phyloP scores from a whole-genome alignment of 139 green algal species.

The Chlamydomonas sp. region DNA sequence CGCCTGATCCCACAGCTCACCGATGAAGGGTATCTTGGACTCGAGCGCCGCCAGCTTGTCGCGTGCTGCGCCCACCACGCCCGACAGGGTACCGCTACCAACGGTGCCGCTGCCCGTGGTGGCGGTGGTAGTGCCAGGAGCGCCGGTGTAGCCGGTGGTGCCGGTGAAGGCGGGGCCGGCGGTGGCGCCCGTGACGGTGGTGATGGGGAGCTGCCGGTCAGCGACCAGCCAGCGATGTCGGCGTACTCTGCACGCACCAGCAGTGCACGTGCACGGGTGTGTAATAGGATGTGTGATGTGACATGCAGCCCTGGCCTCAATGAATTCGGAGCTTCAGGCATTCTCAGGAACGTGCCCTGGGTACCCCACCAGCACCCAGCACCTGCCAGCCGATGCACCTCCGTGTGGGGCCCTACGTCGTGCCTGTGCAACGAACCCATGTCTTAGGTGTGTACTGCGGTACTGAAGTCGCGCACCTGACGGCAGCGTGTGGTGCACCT shows the following conservation, averaged over 20 bases:
- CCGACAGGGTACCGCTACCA: neutral
- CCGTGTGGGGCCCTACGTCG: too few relatives aligned
- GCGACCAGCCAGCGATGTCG: neutral
- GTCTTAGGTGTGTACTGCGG: too few relatives aligned
- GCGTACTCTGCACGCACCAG: slow-evolving; percentile 6
- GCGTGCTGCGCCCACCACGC: neutral
- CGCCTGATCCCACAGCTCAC: neutral
- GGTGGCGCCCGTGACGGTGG: neutral
- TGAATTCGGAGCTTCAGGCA: too few relatives aligned
- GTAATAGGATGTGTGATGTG: neutral
- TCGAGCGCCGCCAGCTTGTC: slow-evolving; percentile 1
- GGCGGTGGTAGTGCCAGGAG: too few relatives aligned
- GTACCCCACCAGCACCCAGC: neutral
- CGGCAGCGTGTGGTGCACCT: slow-evolving; percentile 9
- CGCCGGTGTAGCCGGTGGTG: too few relatives aligned
- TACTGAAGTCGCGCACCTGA: neutral
- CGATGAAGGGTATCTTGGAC: neutral
- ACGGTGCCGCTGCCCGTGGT: neutral
- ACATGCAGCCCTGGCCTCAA: neutral
- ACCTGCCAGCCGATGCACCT: neutral
- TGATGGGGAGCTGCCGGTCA: neutral
- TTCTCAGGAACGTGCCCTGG: too few relatives aligned
- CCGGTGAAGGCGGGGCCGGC: neutral
- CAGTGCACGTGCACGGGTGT: neutral
- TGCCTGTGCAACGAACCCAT: too few relatives aligned